Evolutionary conservation across 108 stramenopile species (phyloP).

Genomic region (Nannochloropsis oceanica): DNA sequence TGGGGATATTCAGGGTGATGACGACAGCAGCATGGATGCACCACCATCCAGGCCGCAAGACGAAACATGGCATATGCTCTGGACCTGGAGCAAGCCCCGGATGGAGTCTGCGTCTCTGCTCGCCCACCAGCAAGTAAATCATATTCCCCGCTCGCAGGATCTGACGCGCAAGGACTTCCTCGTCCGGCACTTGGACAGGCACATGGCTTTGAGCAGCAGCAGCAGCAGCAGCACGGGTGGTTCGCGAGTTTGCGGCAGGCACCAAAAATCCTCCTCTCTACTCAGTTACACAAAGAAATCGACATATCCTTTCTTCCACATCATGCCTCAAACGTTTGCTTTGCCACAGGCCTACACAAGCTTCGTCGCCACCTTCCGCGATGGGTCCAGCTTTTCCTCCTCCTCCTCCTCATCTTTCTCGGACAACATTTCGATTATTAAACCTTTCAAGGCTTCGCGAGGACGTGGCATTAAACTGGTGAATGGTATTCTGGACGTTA

Average conservation of each 20-base stretch:
- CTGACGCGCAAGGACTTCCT: slow-evolving; percentile 53
- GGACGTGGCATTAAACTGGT: slow-evolving; percentile 62
- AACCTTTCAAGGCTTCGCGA: slow-evolving; percentile 55
- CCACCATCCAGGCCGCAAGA: background rate
- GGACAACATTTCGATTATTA: slow-evolving; percentile 54
- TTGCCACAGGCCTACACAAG: slow-evolving; percentile 51
- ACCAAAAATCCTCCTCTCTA: too few relatives aligned
- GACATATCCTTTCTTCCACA: slow-evolving; percentile 2
- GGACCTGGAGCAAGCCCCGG: slow-evolving; percentile 51
- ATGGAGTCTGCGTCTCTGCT: slow-evolving; percentile 39
- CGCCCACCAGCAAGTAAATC: slow-evolving; percentile 47
- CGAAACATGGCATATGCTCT: slow-evolving; percentile 42
- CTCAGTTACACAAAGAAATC: too few relatives aligned
- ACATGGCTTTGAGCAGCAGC: background rate
- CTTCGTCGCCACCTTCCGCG: slow-evolving; percentile 43
- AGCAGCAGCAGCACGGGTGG: too few relatives aligned
- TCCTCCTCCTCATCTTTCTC: too few relatives aligned
- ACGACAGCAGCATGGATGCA: background rate
- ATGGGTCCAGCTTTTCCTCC: background rate
- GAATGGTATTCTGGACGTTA: slow-evolving; percentile 45
- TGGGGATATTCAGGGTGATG: background rate
- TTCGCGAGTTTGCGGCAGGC: too few relatives aligned
- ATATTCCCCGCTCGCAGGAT: slow-evolving; percentile 36
- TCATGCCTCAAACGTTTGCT: slow-evolving; percentile 62
- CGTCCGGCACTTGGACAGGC: slow-evolving; percentile 53